Conservation (phyloP, 1,284 basidiomycete genomes). For the Thecaphora frezii region DNA sequence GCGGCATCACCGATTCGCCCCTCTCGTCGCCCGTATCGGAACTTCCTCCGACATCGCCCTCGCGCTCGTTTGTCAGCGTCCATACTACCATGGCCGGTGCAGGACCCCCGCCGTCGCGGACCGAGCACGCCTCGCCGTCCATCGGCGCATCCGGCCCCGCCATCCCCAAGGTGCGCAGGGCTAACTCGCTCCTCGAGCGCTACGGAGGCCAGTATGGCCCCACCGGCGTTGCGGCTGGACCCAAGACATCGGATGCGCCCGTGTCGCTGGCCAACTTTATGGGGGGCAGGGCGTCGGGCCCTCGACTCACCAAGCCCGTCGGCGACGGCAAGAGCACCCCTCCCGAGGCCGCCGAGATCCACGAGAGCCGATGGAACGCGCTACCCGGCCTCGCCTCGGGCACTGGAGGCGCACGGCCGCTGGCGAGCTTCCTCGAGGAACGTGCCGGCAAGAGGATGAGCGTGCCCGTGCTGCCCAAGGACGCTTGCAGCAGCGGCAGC, state of each 20-base stretch:
- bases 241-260: constrained; percentile 25
- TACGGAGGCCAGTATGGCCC: constrained; percentile 56
- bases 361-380: constrained; percentile 31
- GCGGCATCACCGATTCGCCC: constrained; percentile 27
- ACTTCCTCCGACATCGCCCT: constrained; percentile 4
- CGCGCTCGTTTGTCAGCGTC: too few relatives aligned
- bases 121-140: constrained; percentile 25
- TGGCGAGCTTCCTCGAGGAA: constrained; percentile 52
- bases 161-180: constrained; percentile 15
- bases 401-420: constrained; percentile 13
- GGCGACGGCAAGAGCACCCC: constrained; percentile 52
- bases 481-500: neutral
- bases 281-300: constrained; percentile 53
- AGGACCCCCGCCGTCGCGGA: constrained; percentile 12
- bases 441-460: constrained; percentile 19
- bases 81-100: too few relatives aligned
- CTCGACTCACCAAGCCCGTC: constrained; percentile 50
- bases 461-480: constrained; percentile 12
- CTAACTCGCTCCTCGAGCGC: constrained; percentile 45
- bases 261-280: constrained; percentile 57
- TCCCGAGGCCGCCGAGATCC: constrained; percentile 45
- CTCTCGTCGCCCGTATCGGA: constrained; percentile 20
- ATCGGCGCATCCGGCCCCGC: constrained; percentile 25
- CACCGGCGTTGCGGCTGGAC: constrained; percentile 48
- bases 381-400: constrained; percentile 36